Evolutionary conservation across 2,329 filamentous ascomycete genomes (phyloP), one percentile per base, ranked within the genome.

Genomic region (Trichophaea hybrida): DNA sequence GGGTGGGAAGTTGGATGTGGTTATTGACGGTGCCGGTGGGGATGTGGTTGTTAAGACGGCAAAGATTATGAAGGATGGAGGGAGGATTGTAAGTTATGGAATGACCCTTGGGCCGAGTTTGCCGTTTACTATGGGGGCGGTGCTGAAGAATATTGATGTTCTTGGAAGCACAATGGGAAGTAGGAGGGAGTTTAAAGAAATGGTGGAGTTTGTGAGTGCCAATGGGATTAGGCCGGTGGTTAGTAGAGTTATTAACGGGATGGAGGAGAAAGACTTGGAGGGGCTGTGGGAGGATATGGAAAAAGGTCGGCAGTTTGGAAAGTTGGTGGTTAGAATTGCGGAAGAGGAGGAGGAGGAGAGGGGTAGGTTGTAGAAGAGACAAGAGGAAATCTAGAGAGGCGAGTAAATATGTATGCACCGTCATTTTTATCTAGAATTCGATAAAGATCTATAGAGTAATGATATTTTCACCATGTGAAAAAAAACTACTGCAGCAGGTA

Each of bases 141-240:
- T 93, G 12, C 73, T 97, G 62, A 86, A 84, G 72, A 95, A 97
- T 69, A 80, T 96, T 57, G 91, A 97, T 55, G 77, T 97, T 33
- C 80, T 80, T 53, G 91, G 93, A 15, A 83, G 81, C 12, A 96
- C 90, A 0, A 95, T 97, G 90, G 91, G 91, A 0, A 94, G 88
- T 33, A 79, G 86, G 49, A 83, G 81, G 69, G 93, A 97, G 73
- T 97, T 96, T 69, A 76, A 76, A n/a, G 87, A 93, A 24, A 95
- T 97, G 64, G 62, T 65, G 5, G 77, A 78, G 1, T 95, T 95
- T 73, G 85, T 96, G 38, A 77, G 77, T 10, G 74, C 82, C 64
- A 81, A 88, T 65, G 79, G 84, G 69, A 83, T 96, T 62, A 78
- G 75, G 57, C 90, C 91, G 0, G 76, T 95, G 2, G 80, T 97